Base-by-base conservation (phyloP, 139 green algal species). In the Chlamydomonas applanata region DNA sequence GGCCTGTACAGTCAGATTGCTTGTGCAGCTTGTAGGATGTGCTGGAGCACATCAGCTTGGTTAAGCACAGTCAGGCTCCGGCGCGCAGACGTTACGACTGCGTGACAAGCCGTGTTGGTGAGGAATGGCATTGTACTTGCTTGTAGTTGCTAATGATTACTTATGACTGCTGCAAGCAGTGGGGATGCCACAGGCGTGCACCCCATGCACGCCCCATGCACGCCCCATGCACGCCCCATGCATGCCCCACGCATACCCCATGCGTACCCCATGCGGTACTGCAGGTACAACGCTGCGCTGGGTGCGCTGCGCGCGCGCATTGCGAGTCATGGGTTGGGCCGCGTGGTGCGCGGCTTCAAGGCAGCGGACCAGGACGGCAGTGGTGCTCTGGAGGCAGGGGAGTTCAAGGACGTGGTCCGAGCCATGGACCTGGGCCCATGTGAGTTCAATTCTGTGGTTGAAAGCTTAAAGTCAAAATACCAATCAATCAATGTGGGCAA, bases 341-440 rank as follows among this genome's bases (percentile, higher is more conserved):
- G 9, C 17, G n/a, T 66, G n/a, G 17, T 66, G 59, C 24, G 30
- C 17, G 59, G n/a, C 25, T 66, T 66, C 59, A 66, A 66, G 25
- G 17, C 3, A 14, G 59, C 59, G 11, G 59, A 66, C 25, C 11
- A 25, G 59, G 29, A 35, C 59, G 30, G 59, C n/a, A 36, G 24
- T 14, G 59, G 59, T 3, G 30, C n/a, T 7, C 25, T 66, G 24
- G 59, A 66, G n/a, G n/a, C 59, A 4, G n/a, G 11, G 11, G 59
- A 66, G 11, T 66, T 66, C 59, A 66, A 66, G 59, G 30, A 35
- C 2, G 59, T 66, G 59, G n/a, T 66, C n/a, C n/a, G n/a, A 24
- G 17, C 3, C 25, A 29, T 66, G 59, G 59, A 66, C 24, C 30
- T 66, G 29, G 59, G 59, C 40, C 40, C 40, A 49, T 7, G 40